Conservation (phyloP, 768 basidiomycete genomes). For the Chalciporus pseudorubinellus region DNA sequence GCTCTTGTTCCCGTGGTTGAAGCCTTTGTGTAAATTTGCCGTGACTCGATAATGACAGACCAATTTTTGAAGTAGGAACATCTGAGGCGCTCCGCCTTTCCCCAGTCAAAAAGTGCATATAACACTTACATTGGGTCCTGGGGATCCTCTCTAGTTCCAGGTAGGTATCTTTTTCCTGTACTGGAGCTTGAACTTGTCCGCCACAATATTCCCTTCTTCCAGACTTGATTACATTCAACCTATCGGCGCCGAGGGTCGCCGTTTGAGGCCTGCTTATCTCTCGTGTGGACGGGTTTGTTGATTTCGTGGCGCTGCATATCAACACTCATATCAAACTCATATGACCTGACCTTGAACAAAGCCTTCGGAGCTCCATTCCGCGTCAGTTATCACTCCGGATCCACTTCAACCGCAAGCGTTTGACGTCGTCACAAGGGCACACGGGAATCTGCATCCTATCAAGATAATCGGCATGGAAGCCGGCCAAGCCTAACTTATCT, state of each 20-base stretch:
- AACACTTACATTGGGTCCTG: not conserved
- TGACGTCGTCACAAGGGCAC: conserved; percentile 1
- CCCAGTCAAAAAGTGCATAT: not conserved
- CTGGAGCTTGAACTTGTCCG: not conserved
- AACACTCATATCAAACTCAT: too few relatives aligned
- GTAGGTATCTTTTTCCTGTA: not conserved
- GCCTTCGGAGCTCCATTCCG: not conserved
- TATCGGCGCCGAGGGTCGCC: too few relatives aligned
- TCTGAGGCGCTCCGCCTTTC: conserved; percentile 3
- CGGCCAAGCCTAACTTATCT: too few relatives aligned
- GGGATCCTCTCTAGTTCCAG: not conserved
- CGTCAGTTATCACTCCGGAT: not conserved
- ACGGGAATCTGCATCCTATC: not conserved
- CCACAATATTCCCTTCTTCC: not conserved
- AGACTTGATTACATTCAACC: not conserved
- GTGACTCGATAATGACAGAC: conserved; percentile 20
- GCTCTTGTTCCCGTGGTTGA: conserved; percentile 34
- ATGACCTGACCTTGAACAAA: not conserved
- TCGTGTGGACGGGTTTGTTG: not conserved
- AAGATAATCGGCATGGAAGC: not conserved
- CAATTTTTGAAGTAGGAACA: conserved; percentile 21
- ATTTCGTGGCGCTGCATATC: not conserved
- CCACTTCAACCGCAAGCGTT: not conserved
- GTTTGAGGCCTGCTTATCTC: not conserved
- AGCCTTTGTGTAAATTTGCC: conserved; percentile 34